Evolutionary conservation across 106 monocot species (phyloP).

Genomic region (Dactylorhiza incarnata): DNA sequence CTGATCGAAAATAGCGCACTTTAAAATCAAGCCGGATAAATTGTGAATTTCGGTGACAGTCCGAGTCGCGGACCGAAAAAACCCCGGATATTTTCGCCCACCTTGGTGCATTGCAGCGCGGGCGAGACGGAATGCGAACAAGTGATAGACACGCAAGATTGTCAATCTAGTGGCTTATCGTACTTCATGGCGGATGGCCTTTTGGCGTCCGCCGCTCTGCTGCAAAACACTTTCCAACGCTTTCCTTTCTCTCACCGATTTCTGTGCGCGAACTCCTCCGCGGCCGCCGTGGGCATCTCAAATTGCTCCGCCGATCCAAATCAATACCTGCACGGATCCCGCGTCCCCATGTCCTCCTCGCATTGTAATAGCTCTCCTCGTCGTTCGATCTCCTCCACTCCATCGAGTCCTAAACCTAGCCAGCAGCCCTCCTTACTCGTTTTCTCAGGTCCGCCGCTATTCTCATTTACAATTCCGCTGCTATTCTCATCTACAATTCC

Average conservation of each 20-base stretch:
- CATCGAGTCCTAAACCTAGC: not conserved
- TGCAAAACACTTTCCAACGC: not conserved
- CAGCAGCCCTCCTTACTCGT: slow-evolving; percentile 7
- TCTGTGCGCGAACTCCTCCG: not conserved
- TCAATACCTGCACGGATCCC: not conserved
- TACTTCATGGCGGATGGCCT: not conserved
- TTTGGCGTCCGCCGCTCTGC: not conserved
- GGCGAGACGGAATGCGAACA: not conserved
- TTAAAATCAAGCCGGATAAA: no score
- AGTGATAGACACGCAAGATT: not conserved
- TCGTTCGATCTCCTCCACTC: not conserved
- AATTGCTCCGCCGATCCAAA: not conserved
- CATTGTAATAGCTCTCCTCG: not conserved
- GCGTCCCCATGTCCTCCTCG: not conserved
- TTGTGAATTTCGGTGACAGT: no score
- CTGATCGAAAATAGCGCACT: no score
- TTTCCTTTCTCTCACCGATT: not conserved
- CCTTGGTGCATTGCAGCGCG: no score
- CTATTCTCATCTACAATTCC: not conserved
- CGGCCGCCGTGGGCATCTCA: not conserved
- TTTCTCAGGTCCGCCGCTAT: not conserved
- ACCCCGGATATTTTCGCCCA: no score
- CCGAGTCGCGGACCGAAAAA: no score
- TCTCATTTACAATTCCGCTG: not conserved
- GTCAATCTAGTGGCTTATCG: not conserved